phyloP scores from a whole-genome alignment of 352 stramenopile species.

The Phytophthora vignae region DNA sequence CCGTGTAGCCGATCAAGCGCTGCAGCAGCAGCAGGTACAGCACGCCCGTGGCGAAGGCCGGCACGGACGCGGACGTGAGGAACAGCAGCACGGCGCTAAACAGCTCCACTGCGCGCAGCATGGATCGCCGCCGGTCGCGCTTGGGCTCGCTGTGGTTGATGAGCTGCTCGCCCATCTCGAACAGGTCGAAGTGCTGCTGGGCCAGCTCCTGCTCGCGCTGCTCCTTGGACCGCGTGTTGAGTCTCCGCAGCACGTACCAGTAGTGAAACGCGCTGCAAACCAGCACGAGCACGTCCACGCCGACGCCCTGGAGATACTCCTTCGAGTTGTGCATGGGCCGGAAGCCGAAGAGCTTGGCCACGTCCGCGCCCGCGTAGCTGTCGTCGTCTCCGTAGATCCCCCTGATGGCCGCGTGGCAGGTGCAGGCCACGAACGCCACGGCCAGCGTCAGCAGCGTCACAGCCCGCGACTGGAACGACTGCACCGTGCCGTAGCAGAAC shows the following conservation, averaged over 20 bases:
- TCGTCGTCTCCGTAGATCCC: slow-evolving; percentile 20
- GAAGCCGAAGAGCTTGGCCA: slow-evolving; percentile 59
- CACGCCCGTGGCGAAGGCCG: slow-evolving; percentile 56
- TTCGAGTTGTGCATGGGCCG: slow-evolving; percentile 38
- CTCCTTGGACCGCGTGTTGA: slow-evolving; percentile 31
- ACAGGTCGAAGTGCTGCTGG: slow-evolving; percentile 62
- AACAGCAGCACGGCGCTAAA: slow-evolving; percentile 66
- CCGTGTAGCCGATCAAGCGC: slow-evolving; percentile 73
- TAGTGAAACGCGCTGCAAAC: slow-evolving; percentile 64
- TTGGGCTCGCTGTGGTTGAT: slow-evolving; percentile 39
- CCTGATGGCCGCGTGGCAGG: slow-evolving; percentile 54
- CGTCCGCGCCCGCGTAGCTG: slow-evolving; percentile 22
- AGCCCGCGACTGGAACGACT: slow-evolving; percentile 66
- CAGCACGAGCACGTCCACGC: slow-evolving; percentile 69
- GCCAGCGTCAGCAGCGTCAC: slow-evolving; percentile 56
- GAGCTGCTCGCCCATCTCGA: slow-evolving; percentile 61
- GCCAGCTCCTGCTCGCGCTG: slow-evolving; percentile 38
- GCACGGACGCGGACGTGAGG: slow-evolving; percentile 64
- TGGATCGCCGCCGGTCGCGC: slow-evolving; percentile 31
- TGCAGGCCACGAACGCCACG: slow-evolving; percentile 52
- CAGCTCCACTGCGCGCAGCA: slow-evolving; percentile 53
- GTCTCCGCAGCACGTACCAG: slow-evolving; percentile 64
- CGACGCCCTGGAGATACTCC: slow-evolving; percentile 58
- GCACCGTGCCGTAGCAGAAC: slow-evolving; percentile 68
- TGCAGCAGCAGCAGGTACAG: slow-evolving; percentile 71